Base-by-base conservation (phyloP, 257 asterid genomes). In the Lycium barbarum region DNA sequence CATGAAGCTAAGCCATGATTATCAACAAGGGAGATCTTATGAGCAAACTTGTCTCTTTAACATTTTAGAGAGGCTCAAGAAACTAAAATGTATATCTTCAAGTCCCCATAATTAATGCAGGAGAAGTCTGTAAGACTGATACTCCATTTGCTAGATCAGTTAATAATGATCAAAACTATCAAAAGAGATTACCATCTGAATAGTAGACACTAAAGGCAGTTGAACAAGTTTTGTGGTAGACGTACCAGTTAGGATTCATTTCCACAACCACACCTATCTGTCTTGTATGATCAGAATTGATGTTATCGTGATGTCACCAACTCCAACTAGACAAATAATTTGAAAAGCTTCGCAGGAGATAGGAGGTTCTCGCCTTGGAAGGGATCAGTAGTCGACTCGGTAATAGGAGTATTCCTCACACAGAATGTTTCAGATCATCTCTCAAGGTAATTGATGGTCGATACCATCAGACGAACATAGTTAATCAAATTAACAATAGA, bases 401-500 rank as follows among this genome's bases (percentile, higher is more conserved):
- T 95, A n/a, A 92, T 96, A 85, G 99, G 99, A 79, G 98, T 96
- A 71, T 96, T 93, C 88, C 98, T 96, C 87, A 96, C 99, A 65
- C 99, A 96, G 89, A 96, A 96, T 87, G 98, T 96, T 62, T 93
- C 98, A 15, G 99, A 96, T 88, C 98, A 95, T 89, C 98, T 96
- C 83, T 96, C 99, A 36, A 96, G 99, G 99, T 96, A 92, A 85
- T 53, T 78, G 49, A 33, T 78, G 9, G 82, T 78, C 47, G 65
- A 57, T 53, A 26, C 49, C 33, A 78, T 78, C 66, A 78, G 61
- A 33, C 14, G 82, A 54, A 54, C 66, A 53, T 54, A 53, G 82
- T 78, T 59, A 78, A 53, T 78, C 80, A 45, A 45, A 45, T 73
- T 45, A 45, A 73, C 22, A 53, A 53, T 58, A 71, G 61, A 53